Evolutionary conservation across 225 moss, liverwort and hornwort genomes (phyloP).

Genomic region (Takakia lepidozioides): DNA sequence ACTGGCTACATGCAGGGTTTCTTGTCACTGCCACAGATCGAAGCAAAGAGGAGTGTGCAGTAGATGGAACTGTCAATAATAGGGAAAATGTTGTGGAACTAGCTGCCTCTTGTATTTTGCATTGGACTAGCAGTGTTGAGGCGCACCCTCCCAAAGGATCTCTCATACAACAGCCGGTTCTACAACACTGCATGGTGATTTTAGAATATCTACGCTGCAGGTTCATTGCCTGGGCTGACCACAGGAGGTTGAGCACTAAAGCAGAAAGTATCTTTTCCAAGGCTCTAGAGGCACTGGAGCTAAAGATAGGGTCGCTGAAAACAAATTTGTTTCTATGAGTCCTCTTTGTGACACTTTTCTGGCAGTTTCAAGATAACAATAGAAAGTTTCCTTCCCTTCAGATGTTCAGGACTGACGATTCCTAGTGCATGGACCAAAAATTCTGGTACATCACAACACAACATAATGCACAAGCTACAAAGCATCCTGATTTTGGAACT

Average conservation of each 20-base stretch:
- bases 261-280: conserved; percentile 5
- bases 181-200: conserved; percentile 16
- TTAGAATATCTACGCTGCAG: conserved; percentile 20
- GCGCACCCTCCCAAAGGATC: conserved; percentile 2
- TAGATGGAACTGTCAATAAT: background rate
- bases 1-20: too few relatives aligned
- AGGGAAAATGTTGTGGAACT: conserved; percentile 5
- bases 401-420: too few relatives aligned
- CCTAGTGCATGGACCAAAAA: too few relatives aligned
- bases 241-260: background rate
- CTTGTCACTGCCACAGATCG: background rate
- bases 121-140: conserved; percentile 24
- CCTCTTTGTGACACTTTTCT: too few relatives aligned
- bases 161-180: conserved; percentile 5
- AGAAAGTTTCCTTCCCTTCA: too few relatives aligned
- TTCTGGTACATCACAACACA: too few relatives aligned
- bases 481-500: too few relatives aligned
- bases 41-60: background rate
- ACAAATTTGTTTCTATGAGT: conserved; percentile 18
- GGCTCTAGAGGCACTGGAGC: conserved; percentile 14
- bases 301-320: conserved; percentile 15
- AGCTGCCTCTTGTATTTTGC: conserved; percentile 27
- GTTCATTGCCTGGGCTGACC: conserved; percentile 17
- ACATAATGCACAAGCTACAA: too few relatives aligned
- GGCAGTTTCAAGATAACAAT: too few relatives aligned